Evolutionary conservation across 2,329 filamentous ascomycete species (phyloP).

Genomic region (Neopestalotiopsis sp.): DNA sequence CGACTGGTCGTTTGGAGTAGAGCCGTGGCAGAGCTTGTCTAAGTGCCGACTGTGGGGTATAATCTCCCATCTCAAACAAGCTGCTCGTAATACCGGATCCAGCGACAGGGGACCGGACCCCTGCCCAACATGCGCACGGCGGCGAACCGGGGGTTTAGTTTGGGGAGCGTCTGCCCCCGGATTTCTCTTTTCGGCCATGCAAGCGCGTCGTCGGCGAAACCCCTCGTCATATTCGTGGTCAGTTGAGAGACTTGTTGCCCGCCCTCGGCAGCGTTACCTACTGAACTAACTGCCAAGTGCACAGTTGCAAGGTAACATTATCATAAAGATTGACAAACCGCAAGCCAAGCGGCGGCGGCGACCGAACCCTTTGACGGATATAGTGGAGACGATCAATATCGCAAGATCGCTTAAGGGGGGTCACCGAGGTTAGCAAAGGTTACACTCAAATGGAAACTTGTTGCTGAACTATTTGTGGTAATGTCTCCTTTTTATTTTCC

Average conservation of each 20-base stretch:
- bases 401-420: background rate
- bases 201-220: background rate
- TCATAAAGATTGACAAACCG: background rate
- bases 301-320: background rate
- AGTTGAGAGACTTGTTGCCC: background rate
- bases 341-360: background rate
- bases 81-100: slow-evolving; percentile 6
- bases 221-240: background rate
- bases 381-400: background rate
- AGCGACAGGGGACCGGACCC: background rate
- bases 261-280: slow-evolving; percentile 2
- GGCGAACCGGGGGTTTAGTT: no score
- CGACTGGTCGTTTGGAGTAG: slow-evolving; percentile 17
- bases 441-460: slow-evolving; percentile 5
- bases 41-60: slow-evolving; percentile 15
- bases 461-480: slow-evolving; percentile 3
- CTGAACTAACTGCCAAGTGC: background rate
- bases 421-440: background rate
- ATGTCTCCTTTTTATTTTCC: slow-evolving; percentile 2
- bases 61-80: slow-evolving; percentile 12
- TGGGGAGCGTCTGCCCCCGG: slow-evolving; percentile 15
- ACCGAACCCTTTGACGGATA: background rate
- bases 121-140: background rate
- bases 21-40: slow-evolving; percentile 1
- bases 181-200: slow-evolving; percentile 15